Conservation (phyloP, 2,329 filamentous ascomycete species). For the Colletotrichum liriopes region DNA sequence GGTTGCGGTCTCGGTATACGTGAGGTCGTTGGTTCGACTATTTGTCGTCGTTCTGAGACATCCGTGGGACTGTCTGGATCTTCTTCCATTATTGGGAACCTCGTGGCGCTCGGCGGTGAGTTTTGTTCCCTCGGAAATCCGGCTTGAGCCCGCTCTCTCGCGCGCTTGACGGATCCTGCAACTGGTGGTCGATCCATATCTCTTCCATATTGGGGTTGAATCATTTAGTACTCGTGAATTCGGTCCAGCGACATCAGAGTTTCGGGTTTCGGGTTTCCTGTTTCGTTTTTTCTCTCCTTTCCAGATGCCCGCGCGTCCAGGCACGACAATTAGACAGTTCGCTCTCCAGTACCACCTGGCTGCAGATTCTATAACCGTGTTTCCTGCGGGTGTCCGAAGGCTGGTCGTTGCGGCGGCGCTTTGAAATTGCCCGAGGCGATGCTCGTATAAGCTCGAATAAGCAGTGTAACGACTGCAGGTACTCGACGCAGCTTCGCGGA, state of each 20-base stretch:
- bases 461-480: conserved; percentile 20
- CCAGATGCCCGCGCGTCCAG: conserved; percentile 33
- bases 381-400: conserved; percentile 30
- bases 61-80: conserved; percentile 39
- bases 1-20: conserved; percentile 52
- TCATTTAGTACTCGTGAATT: conserved; percentile 63
- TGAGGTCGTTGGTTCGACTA: conserved; percentile 45
- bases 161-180: conserved; percentile 68
- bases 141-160: conserved; percentile 67
- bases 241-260: conserved; percentile 47
- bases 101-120: conserved; percentile 47
- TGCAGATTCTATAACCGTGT: conserved; percentile 26
- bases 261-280: conserved; percentile 39
- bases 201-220: conserved; percentile 69
- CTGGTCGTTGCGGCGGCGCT: conserved; percentile 28
- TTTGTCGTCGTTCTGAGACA: conserved; percentile 45
- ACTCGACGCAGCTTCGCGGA: conserved; percentile 32
- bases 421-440: conserved; percentile 32
- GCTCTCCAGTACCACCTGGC: conserved; percentile 34
- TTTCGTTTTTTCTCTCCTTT: conserved; percentile 44
- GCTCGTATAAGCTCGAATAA: conserved; percentile 46
- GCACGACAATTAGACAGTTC: conserved; percentile 31
- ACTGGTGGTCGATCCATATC: conserved; percentile 63
- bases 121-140: conserved; percentile 51
- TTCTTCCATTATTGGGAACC: conserved; percentile 44